phyloP scores from a whole-genome alignment of 2,329 filamentous ascomycete genomes.

The Sordariomycetes sp. region DNA sequence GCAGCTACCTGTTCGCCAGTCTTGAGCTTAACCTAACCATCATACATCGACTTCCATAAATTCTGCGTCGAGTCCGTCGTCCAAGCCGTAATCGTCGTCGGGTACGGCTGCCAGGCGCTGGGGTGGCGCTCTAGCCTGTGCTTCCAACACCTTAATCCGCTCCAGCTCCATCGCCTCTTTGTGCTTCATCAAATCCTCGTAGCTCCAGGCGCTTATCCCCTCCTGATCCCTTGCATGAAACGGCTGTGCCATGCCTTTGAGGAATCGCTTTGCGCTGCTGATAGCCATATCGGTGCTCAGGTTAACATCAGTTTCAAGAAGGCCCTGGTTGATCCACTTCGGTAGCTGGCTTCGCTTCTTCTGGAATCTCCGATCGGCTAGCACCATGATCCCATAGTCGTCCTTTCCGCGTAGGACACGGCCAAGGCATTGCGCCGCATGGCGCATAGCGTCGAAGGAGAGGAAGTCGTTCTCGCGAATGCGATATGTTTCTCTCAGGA shows the following conservation, averaged over 20 bases:
- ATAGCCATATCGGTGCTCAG: slow-evolving; percentile 93
- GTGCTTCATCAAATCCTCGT: slow-evolving; percentile 63
- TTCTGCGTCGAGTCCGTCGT: slow-evolving; percentile 35
- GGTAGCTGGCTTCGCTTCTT: slow-evolving; percentile 85
- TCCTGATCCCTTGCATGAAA: slow-evolving; percentile 76
- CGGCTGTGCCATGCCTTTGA: slow-evolving; percentile 84
- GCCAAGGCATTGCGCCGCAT: slow-evolving; percentile 90
- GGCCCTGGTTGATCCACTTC: slow-evolving; percentile 89
- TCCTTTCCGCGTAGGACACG: slow-evolving; percentile 93
- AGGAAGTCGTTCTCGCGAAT: slow-evolving; percentile 96
- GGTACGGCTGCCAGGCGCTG: slow-evolving; percentile 9
- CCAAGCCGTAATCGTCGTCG: slow-evolving; percentile 36
- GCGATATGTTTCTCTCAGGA: slow-evolving; percentile 90
- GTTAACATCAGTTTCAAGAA: slow-evolving; percentile 76
- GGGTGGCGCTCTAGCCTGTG: slow-evolving; percentile 19
- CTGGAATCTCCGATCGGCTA: slow-evolving; percentile 85
- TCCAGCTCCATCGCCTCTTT: slow-evolving; percentile 64
- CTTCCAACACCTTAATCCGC: slow-evolving; percentile 48
- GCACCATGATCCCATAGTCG: slow-evolving; percentile 99
- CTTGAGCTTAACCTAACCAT: slow-evolving; percentile 1
- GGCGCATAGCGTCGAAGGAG: slow-evolving; percentile 98
- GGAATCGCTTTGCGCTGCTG: slow-evolving; percentile 75
- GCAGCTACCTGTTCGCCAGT: not conserved
- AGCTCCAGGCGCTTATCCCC: slow-evolving; percentile 84
- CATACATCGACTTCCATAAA: slow-evolving; percentile 37